A percentile compares a stretch with the other conserved stretches of the same genome.
Conservation (phyloP, 257 asterid species). For the Penstemon davidsonii region DNA sequence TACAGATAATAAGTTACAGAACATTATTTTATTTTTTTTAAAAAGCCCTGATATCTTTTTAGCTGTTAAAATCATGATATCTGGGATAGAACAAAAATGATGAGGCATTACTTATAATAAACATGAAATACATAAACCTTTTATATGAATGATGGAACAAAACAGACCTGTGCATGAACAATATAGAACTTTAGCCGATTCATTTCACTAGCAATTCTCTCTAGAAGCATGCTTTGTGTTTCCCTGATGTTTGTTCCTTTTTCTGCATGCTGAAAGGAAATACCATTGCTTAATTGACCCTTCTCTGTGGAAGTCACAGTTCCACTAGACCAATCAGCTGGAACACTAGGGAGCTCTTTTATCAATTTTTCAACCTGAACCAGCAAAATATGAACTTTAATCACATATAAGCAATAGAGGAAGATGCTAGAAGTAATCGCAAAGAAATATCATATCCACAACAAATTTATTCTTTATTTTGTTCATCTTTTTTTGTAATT, state of each 20-base stretch:
- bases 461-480: conserved; percentile 2
- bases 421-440: background rate
- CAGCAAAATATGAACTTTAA: conserved; percentile 30
- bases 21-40: background rate
- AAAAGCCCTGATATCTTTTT: background rate
- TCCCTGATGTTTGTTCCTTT: conserved; percentile 76
- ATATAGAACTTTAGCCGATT: conserved; percentile 87
- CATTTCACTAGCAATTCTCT: conserved; percentile 98
- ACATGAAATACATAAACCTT: conserved; percentile 7
- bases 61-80: background rate
- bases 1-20: conserved; percentile 11
- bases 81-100: no score
- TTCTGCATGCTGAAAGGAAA: conserved; percentile 61
- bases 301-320: conserved; percentile 38
- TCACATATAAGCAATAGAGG: conserved; percentile 19
- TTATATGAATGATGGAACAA: conserved; percentile 31
- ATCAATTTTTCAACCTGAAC: conserved; percentile 86
- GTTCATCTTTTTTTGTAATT: conserved; percentile 15
- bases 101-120: background rate
- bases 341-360: conserved; percentile 81
- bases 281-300: conserved; percentile 54
- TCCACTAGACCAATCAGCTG: conserved; percentile 72
- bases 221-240: conserved; percentile 95
- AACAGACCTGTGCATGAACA: conserved; percentile 78
- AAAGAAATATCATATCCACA: conserved; percentile 9